Evolutionary conservation across 768 basidiomycete genomes (phyloP).

Genomic region (Suillus paluster): DNA sequence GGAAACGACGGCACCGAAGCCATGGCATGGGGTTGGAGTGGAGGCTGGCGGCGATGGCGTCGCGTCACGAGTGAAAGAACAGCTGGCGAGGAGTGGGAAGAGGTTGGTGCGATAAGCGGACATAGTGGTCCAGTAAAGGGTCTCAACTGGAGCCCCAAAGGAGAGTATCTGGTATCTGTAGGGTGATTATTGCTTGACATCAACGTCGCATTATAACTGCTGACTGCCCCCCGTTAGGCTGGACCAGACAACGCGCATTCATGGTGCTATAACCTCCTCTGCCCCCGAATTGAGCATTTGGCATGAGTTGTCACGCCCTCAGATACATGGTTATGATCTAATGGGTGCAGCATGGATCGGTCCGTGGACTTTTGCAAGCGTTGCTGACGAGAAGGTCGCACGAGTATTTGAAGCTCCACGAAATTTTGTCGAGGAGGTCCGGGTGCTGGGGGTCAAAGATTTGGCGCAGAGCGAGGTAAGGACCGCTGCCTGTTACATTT

Average conservation of each 20-base stretch:
- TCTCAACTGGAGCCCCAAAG: conserved; percentile 84
- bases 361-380: conserved; percentile 80
- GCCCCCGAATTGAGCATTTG: conserved; percentile 46
- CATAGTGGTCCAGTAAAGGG: conserved; percentile 82
- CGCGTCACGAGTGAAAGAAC: conserved; percentile 32
- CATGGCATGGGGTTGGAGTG: conserved; percentile 92
- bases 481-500: background rate
- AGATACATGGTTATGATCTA: conserved; percentile 96
- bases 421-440: conserved; percentile 72
- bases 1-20: conserved; percentile 61
- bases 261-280: conserved; percentile 55
- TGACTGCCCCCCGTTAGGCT: conserved; percentile 48
- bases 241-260: conserved; percentile 93
- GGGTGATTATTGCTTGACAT: conserved; percentile 54
- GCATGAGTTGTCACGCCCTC: conserved; percentile 92
- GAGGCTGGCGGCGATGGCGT: conserved; percentile 90
- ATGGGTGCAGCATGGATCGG: conserved; percentile 78
- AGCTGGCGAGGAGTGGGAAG: conserved; percentile 63
- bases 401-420: conserved; percentile 92
- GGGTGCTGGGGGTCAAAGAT: conserved; percentile 51
- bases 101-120: conserved; percentile 81
- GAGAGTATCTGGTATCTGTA: conserved; percentile 84
- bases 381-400: conserved; percentile 95
- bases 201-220: background rate
- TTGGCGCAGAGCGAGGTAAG: conserved; percentile 57